phyloP scores from a whole-genome alignment of 768 basidiomycete species.

The Boletus reticuloceps region DNA sequence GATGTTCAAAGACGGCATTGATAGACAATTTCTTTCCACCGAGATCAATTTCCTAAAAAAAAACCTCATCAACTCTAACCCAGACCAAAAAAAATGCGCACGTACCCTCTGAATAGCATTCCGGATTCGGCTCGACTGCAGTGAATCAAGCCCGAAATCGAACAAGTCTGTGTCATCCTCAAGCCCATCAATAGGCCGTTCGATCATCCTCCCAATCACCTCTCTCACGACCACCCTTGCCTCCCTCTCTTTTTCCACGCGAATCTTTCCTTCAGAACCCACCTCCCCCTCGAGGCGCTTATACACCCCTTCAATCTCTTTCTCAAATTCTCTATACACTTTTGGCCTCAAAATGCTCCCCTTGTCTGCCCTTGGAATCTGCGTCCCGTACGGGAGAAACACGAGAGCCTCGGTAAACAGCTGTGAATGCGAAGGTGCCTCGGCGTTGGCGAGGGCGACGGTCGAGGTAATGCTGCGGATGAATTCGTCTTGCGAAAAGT shows the following conservation, averaged over 20 bases:
- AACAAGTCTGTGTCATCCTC: constrained; percentile 40
- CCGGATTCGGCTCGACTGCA: constrained; percentile 50
- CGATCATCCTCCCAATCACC: constrained; percentile 21
- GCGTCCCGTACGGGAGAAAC: constrained; percentile 45
- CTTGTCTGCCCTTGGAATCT: constrained; percentile 53
- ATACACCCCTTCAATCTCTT: constrained; percentile 41
- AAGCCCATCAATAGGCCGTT: constrained; percentile 14
- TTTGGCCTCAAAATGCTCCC: constrained; percentile 47
- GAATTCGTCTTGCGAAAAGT: constrained; percentile 27
- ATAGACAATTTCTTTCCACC: constrained; percentile 19
- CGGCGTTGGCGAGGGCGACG: constrained; percentile 47
- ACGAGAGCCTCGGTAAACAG: constrained; percentile 50
- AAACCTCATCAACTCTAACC: constrained; percentile 6
- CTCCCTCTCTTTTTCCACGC: constrained; percentile 4
- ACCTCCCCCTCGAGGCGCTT: constrained; percentile 42
- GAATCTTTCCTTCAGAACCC: constrained; percentile 20
- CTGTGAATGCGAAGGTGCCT: constrained; percentile 52
- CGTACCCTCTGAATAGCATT: constrained; percentile 44
- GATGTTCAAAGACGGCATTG: constrained; percentile 49
- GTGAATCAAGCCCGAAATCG: constrained; percentile 51
- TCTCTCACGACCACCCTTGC: constrained; percentile 12
- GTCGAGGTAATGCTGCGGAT: constrained; percentile 39
- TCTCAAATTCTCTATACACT: constrained; percentile 50
- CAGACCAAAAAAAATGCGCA: constrained; percentile 15
- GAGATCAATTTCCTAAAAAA: constrained; percentile 15